A percentile compares a stretch with the other conserved stretches of the same genome.
Conservation (phyloP, 2,329 filamentous ascomycete species). For the Neodidymelliopsis sp. region DNA sequence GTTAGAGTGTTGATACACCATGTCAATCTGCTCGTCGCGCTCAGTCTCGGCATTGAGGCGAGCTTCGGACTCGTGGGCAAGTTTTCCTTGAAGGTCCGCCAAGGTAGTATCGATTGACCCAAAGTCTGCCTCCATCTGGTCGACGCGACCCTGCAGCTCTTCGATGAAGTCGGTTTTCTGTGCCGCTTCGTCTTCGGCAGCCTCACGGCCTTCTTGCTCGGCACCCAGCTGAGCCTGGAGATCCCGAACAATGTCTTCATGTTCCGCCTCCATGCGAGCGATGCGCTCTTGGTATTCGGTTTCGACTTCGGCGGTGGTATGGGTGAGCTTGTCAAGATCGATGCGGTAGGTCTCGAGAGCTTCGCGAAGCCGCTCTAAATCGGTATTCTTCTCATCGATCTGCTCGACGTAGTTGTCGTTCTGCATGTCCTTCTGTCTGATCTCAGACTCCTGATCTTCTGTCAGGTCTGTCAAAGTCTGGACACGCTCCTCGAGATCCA, state of each 20-base stretch:
- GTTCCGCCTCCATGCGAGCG: conserved; percentile 49
- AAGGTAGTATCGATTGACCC: conserved; percentile 44
- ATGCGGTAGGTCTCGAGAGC: conserved; percentile 50
- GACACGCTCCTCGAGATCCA: conserved; percentile 47
- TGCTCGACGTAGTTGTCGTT: conserved; percentile 41
- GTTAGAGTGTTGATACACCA: conserved; percentile 46
- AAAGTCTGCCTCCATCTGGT: conserved; percentile 48
- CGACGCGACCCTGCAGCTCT: conserved; percentile 49
- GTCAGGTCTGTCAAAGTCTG: conserved; percentile 36
- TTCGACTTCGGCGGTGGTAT: conserved; percentile 51
- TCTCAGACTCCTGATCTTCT: conserved; percentile 45
- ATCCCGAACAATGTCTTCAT: conserved; percentile 45
- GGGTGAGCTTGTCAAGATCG: conserved; percentile 49
- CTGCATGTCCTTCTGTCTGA: conserved; percentile 38
- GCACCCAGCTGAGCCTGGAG: conserved; percentile 48
- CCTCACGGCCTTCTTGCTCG: conserved; percentile 48
- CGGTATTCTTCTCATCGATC: conserved; percentile 44
- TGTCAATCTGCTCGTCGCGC: conserved; percentile 46
- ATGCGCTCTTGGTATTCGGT: conserved; percentile 48
- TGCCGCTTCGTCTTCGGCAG: conserved; percentile 50
- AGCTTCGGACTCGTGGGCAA: conserved; percentile 41
- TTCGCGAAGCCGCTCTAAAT: conserved; percentile 46
- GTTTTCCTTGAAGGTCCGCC: conserved; percentile 42
- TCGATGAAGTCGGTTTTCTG: conserved; percentile 51
- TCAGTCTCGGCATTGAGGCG: conserved; percentile 49